Base-by-base conservation (phyloP, 441 rosid species). In the Isatis lusitanica region DNA sequence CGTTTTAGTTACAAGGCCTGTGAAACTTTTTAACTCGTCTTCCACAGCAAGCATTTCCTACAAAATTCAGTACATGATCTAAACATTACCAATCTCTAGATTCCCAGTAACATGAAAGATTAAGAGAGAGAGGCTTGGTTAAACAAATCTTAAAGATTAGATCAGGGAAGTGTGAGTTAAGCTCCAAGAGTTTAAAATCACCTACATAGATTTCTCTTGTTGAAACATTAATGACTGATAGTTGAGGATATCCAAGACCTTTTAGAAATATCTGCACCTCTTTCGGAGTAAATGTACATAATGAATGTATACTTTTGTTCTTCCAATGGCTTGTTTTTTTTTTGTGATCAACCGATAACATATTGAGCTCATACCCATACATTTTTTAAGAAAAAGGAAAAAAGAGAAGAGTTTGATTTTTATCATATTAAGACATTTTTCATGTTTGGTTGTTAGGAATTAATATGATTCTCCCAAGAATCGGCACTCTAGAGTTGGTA, bases 171-270 rank as follows among this genome's bases (percentile, higher is more conserved):
- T 52, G 83, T 0, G 87, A 81, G 18, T 57, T 83, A 51, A 95
- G 95, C 64, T 86, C 98, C 56, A 66, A 83, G 73, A 95, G 85
- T 70, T 74, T 92, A 78, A 83, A 69, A 75, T 80, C 78, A 16
- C 97, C 94, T 10, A 97, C 96, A 80, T 88, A 95, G 67, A 90
- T 90, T 76, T 87, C 92, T 30, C 98, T 97, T 6, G 98, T 90
- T 26, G 98, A 97, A 62, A 94, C 82, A 78, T 92, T 91, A 42
- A 92, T 87, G 40, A 81, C 47, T 33, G 96, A 87, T 33, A 88
- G 81, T 28, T 89, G 68, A 73, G 94, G 81, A 83, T 91, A 95
- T 64, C 98, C 97, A 26, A 92, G 93, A 78, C 95, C 91, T 71
- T 65, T 83, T 60, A 95, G 91, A 79, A 95, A 90, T 53, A 88